These are phyloP conservation scores for Trichophyton rubrum DNA, from an alignment of 2,329 filamentous ascomycete genomes.

Conservation along the genomic window DNA sequence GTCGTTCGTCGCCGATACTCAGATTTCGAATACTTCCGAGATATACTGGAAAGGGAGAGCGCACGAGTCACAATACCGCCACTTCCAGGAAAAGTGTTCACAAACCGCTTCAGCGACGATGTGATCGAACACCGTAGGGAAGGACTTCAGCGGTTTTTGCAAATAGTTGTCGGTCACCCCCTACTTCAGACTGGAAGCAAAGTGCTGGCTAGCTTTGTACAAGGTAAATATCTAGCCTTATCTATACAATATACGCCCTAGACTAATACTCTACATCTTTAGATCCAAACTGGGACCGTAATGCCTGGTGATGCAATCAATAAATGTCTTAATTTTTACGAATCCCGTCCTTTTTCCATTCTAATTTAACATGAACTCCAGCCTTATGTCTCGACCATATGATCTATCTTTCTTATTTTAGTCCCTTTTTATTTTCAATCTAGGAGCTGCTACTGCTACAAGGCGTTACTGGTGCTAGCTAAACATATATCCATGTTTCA, in stretches of 20 bases:
- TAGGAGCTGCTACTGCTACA: not conserved
- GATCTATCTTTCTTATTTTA: not conserved
- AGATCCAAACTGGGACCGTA: slow-evolving; percentile 66
- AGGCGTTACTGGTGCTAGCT: not conserved
- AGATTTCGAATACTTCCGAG: slow-evolving; percentile 97
- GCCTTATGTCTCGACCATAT: not conserved
- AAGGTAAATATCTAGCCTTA: slow-evolving; percentile 48
- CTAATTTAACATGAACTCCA: not conserved
- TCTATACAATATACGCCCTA: not conserved
- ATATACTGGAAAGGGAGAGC: slow-evolving; percentile 90
- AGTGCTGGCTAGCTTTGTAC: slow-evolving; percentile 89
- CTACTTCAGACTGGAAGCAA: slow-evolving; percentile 95
- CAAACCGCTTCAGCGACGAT: slow-evolving; percentile 94
- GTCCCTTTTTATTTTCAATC: not conserved
- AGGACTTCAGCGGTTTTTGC: slow-evolving; percentile 86
- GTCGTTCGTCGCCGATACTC: slow-evolving; percentile 87
- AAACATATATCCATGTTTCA: not conserved
- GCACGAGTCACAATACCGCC: slow-evolving; percentile 92
- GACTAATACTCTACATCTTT: slow-evolving; percentile 6
- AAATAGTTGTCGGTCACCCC: slow-evolving; percentile 95
- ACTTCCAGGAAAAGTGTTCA: slow-evolving; percentile 92
- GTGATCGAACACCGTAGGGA: slow-evolving; percentile 91
- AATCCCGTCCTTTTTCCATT: not conserved
- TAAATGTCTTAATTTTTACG: no score
- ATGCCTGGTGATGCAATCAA: slow-evolving; percentile 53